Percentiles rank a stretch among this genome's conserved stretches.
These are phyloP conservation scores for Leishmania major DNA, from an alignment of 208 protist species.

Conservation along the genomic window DNA sequence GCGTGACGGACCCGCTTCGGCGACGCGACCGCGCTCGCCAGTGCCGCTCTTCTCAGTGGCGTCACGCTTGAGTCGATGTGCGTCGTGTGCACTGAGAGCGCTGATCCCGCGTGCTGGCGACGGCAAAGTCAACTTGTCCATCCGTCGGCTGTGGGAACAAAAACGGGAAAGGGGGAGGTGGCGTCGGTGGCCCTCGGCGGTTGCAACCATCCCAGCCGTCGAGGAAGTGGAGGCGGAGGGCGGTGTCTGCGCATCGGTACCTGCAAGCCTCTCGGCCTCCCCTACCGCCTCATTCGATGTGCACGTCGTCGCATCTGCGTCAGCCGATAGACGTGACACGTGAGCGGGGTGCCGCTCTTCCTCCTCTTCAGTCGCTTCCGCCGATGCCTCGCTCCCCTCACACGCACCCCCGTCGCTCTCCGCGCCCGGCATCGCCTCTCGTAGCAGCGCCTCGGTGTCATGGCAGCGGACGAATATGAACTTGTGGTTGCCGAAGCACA, in stretches of 20 bases:
- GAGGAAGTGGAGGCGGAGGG: neutral
- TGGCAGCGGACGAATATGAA: constrained; percentile 71
- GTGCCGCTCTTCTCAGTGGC: constrained; percentile 1
- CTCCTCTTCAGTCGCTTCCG: neutral
- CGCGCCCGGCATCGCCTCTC: neutral
- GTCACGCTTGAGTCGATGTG: constrained; percentile 15
- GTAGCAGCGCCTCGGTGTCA: constrained; percentile 34
- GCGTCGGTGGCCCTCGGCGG: neutral
- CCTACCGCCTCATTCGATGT: neutral
- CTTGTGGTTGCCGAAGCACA: constrained; percentile 83
- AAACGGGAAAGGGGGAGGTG: neutral
- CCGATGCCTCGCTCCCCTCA: neutral
- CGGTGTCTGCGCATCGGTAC: neutral
- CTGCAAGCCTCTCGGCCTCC: neutral
- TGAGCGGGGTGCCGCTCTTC: neutral
- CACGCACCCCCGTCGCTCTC: neutral
- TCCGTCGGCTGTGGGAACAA: neutral
- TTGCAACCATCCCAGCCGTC: neutral
- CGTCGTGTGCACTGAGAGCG: constrained; percentile 10
- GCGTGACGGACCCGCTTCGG: neutral
- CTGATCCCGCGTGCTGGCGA: neutral
- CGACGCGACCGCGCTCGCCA: neutral
- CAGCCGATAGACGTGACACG: neutral
- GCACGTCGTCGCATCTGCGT: neutral
- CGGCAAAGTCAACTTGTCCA: neutral